Evolutionary conservation across 179 eudicot species (phyloP).

Genomic region (Beta corolliflora): DNA sequence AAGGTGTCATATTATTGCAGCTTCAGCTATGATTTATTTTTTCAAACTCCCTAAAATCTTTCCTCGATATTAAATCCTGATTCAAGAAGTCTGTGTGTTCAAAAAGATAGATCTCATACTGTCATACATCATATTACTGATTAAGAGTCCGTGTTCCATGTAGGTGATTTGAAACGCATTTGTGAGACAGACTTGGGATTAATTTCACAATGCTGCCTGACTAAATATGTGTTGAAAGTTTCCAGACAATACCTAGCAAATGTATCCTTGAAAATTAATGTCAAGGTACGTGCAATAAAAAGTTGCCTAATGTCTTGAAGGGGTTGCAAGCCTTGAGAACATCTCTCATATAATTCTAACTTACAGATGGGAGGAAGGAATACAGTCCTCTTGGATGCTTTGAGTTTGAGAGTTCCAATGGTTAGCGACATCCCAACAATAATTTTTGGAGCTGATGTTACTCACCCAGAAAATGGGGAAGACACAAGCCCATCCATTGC

Average conservation of each 20-base stretch:
- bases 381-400: slow-evolving; percentile 76
- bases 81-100: not conserved
- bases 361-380: slow-evolving; percentile 83
- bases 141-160: slow-evolving; percentile 13
- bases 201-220: slow-evolving; percentile 86
- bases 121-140: slow-evolving; percentile 3
- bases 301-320: not conserved
- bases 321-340: not conserved
- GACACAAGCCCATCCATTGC: slow-evolving; percentile 93
- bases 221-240: slow-evolving; percentile 74
- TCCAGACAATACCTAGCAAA: slow-evolving; percentile 82
- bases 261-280: slow-evolving; percentile 85
- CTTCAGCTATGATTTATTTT: not conserved
- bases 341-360: not conserved
- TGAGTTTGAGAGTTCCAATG: slow-evolving; percentile 69
- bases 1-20: not conserved
- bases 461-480: slow-evolving; percentile 88
- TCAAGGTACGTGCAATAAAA: slow-evolving; percentile 49
- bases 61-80: not conserved
- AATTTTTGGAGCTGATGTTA: slow-evolving; percentile 95
- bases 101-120: not conserved
- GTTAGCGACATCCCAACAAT: slow-evolving; percentile 89
- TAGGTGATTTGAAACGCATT: slow-evolving; percentile 86
- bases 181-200: slow-evolving; percentile 91
- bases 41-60: not conserved